Evolutionary conservation across 1,284 basidiomycete genomes (phyloP).

Genomic region (Trichosporon ovoides): DNA sequence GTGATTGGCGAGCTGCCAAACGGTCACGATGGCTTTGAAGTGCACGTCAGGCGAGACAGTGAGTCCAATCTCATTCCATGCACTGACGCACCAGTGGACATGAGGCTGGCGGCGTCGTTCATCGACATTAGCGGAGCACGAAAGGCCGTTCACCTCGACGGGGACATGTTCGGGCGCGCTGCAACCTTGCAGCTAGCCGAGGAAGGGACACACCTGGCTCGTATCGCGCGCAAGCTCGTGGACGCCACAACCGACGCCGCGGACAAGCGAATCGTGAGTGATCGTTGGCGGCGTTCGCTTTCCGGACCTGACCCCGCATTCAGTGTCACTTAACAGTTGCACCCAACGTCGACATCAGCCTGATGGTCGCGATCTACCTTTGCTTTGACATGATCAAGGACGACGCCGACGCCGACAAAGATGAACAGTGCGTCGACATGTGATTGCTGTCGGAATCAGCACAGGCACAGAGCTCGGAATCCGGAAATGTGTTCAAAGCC

Average conservation of each 20-base stretch:
- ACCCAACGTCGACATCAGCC: slow-evolving; percentile 16
- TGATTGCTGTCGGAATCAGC: background rate
- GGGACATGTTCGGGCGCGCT: slow-evolving; percentile 14
- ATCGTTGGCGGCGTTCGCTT: background rate
- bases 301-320: background rate
- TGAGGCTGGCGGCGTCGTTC: slow-evolving; percentile 8
- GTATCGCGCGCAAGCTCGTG: slow-evolving; percentile 10
- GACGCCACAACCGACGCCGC: slow-evolving; percentile 1
- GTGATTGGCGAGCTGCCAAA: slow-evolving; percentile 8
- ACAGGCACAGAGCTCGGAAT: background rate
- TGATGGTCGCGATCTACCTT: slow-evolving; percentile 14
- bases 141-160: slow-evolving; percentile 1
- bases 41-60: background rate
- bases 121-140: background rate
- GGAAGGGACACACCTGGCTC: slow-evolving; percentile 9
- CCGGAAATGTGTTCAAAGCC: no score
- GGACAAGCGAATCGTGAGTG: slow-evolving; percentile 18
- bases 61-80: background rate
- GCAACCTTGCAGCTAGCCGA: slow-evolving; percentile 7
- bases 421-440: background rate
- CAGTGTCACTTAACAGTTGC: slow-evolving; percentile 16
- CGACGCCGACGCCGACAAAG: slow-evolving; percentile 1
- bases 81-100: slow-evolving; percentile 9
- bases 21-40: background rate
- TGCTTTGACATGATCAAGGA: slow-evolving; percentile 17